Evolutionary conservation across 1,284 basidiomycete species (phyloP).

Genomic region (Tilletia setariae): DNA sequence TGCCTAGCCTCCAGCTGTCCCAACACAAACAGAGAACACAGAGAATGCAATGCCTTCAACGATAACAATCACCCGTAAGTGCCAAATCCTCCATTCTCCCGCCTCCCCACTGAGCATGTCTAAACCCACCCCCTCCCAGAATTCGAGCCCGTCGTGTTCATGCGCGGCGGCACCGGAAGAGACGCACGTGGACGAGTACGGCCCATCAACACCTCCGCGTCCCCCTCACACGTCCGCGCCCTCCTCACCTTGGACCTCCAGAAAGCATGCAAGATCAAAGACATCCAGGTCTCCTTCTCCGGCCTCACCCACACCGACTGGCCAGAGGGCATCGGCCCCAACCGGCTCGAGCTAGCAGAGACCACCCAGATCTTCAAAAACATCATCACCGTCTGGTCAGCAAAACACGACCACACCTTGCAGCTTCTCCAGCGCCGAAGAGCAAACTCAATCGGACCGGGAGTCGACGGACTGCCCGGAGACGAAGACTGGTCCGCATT

Average conservation of each 20-base stretch:
- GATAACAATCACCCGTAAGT: conserved; percentile 2
- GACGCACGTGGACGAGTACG: conserved; percentile 33
- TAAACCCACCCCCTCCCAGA: not conserved
- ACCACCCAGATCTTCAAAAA: conserved; percentile 74
- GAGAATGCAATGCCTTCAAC: conserved; percentile 14
- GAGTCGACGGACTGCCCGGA: conserved; percentile 53
- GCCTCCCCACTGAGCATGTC: not conserved
- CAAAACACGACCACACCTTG: conserved; percentile 32
- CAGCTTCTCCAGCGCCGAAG: conserved; percentile 48
- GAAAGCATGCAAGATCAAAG: conserved; percentile 81
- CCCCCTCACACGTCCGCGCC: conserved; percentile 80
- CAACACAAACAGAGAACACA: too few species aligned
- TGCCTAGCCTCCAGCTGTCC: too few species aligned
- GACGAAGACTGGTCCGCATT: conserved; percentile 17
- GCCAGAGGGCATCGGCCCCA: conserved; percentile 82
- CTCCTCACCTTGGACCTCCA: conserved; percentile 73
- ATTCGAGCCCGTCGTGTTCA: conserved; percentile 50
- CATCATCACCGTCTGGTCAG: conserved; percentile 71
- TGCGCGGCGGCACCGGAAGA: conserved; percentile 41
- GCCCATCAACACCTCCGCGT: conserved; percentile 56
- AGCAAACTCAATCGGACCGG: conserved; percentile 76
- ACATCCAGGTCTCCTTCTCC: conserved; percentile 74
- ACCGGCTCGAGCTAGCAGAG: conserved; percentile 75
- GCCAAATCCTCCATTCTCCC: not conserved
- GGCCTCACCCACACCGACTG: conserved; percentile 69